Base-by-base conservation (phyloP, 257 asterid species). In the Primulina eburnea region DNA sequence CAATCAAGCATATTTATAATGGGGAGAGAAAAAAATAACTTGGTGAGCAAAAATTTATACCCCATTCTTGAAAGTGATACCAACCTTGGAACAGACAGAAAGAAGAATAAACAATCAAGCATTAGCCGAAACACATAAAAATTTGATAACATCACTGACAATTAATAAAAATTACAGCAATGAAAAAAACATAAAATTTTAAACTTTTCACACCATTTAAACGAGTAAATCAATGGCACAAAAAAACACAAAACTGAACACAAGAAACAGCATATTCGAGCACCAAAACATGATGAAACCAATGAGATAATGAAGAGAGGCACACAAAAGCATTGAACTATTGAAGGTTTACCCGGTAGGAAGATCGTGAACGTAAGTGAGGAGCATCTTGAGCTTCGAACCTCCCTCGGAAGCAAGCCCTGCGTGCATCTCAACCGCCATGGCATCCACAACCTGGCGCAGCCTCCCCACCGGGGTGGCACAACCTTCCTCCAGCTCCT, bases 371-470 rank as follows among this genome's bases (percentile, higher is more conserved):
- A 92, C 87, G 76, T 76, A 83, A n/a, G 96, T 92, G 69, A 92
- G 88, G 69, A 92, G 83, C 97, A 92, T 92, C 82, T 86, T 92
- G 57, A 92, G 97, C 83, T 92, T 92, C 26, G 93, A 86, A 38
- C 97, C 97, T 53, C 96, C 96, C 77, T 89, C 96, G 8, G 96
- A 89, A 26, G 96, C 97, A 33, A 92, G 82, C 3, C 97, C 97
- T 14, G 97, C 97, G 84, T 89, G 96, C 97, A 92, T 92, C 88
- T 89, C 97, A 62, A 92, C 92, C 33, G 92, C 95, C 97, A 92
- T 86, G 58, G 96, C 97, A 71, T 89, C 97, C 16, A 89, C 97
- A 16, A 89, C 96, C 74, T 91, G 93, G 40, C 92, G 81, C 65
- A 91, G 80, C 76, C 91, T 83, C 73, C 79, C 87, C 20, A 86